Percentiles rank a stretch among this genome's conserved stretches.
phyloP scores from a whole-genome alignment of 2,329 filamentous ascomycete genomes.

The Talaromyces amestolkiae region DNA sequence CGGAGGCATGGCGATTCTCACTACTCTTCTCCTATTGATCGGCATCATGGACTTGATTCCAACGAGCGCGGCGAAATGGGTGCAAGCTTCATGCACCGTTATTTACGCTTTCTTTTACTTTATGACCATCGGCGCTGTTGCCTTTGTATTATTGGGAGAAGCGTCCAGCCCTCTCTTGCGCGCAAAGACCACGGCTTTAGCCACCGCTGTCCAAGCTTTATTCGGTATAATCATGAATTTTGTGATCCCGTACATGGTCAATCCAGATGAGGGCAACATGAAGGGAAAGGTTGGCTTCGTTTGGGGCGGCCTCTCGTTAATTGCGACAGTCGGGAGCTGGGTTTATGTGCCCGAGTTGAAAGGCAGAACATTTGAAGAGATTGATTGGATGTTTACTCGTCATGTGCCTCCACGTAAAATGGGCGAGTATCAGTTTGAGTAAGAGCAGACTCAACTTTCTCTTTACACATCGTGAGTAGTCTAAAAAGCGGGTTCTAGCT shows the following conservation, averaged over 20 bases:
- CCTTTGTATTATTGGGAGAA: constrained; percentile 41
- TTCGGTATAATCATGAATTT: constrained; percentile 36
- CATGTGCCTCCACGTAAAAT: neutral
- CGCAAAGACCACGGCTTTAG: constrained; percentile 43
- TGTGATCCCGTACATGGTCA: constrained; percentile 42
- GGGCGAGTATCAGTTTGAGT: too few relatives aligned
- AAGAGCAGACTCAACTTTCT: too few relatives aligned
- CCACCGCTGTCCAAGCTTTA: constrained; percentile 31
- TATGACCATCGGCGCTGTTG: constrained; percentile 43
- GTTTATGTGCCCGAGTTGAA: constrained; percentile 24
- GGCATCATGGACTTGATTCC: constrained; percentile 37
- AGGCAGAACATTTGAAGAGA: neutral
- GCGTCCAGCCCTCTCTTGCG: constrained; percentile 39
- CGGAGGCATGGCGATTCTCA: constrained; percentile 32
- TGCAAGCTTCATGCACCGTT: constrained; percentile 37
- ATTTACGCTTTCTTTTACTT: constrained; percentile 44
- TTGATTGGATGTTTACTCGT: neutral
- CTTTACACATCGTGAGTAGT: too few relatives aligned
- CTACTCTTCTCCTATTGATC: constrained; percentile 35
- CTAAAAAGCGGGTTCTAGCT: too few relatives aligned
- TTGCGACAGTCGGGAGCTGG: constrained; percentile 35
- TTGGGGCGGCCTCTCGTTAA: constrained; percentile 36
- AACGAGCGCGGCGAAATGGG: constrained; percentile 32
- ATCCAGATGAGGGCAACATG: constrained; percentile 28
- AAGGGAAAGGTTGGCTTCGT: constrained; percentile 31